A percentile compares a stretch with the other conserved stretches of the same genome.
Conservation (phyloP, 2,329 filamentous ascomycete species). For the Coleophoma cylindrospora region DNA sequence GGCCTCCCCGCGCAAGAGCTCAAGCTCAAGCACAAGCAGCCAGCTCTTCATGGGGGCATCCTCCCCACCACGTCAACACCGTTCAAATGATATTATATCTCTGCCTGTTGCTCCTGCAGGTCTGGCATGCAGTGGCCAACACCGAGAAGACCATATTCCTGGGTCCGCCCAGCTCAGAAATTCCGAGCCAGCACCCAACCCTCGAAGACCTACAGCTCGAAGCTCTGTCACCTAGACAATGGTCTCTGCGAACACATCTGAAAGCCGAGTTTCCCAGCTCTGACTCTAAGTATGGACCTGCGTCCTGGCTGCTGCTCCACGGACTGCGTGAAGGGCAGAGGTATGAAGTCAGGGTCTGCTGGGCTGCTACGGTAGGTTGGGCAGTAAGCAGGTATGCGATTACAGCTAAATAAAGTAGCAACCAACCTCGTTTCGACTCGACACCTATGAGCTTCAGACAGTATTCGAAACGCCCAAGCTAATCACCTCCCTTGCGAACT, state of each 20-base stretch:
- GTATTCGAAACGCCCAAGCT: slow-evolving; percentile 60
- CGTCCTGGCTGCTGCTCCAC: slow-evolving; percentile 77
- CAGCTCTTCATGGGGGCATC: too few relatives aligned
- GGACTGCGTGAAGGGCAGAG: slow-evolving; percentile 64
- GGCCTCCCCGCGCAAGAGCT: neutral
- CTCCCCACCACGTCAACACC: too few relatives aligned
- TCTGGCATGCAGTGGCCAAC: slow-evolving; percentile 53
- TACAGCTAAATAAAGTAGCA: slow-evolving; percentile 49
- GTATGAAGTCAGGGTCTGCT: slow-evolving; percentile 91
- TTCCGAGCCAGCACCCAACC: slow-evolving; percentile 50
- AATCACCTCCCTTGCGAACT: slow-evolving; percentile 58
- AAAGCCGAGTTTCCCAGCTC: slow-evolving; percentile 62
- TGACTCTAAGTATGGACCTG: slow-evolving; percentile 46
- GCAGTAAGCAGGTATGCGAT: slow-evolving; percentile 8
- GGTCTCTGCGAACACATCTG: slow-evolving; percentile 57
- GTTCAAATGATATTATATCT: too few relatives aligned
- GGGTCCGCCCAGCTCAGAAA: slow-evolving; percentile 53
- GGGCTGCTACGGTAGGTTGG: slow-evolving; percentile 78
- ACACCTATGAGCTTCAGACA: slow-evolving; percentile 54
- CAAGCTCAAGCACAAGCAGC: neutral
- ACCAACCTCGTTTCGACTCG: slow-evolving; percentile 74
- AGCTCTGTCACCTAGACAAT: slow-evolving; percentile 53
- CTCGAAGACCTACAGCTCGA: slow-evolving; percentile 59
- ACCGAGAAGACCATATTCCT: slow-evolving; percentile 89
- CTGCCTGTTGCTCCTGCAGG: slow-evolving; percentile 11